Evolutionary conservation across 129 eudicot genomes (phyloP).

Genomic region (Chrysanthemum makinoi): DNA sequence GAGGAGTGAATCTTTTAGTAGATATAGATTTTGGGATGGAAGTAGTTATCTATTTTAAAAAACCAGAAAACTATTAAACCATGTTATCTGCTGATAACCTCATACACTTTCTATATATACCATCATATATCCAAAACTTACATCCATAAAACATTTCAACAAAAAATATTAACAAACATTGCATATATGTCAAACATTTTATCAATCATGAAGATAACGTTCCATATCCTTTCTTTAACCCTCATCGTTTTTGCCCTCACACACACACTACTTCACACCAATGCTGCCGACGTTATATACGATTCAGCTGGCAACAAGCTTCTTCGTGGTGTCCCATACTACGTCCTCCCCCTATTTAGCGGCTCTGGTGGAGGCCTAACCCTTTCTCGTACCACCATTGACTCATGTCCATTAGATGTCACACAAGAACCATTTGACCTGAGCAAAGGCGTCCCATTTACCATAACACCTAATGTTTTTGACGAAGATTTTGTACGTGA

Average conservation of each 20-base stretch:
- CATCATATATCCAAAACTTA: no score
- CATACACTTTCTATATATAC: no score
- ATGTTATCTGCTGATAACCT: no score
- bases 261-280: conserved; percentile 6
- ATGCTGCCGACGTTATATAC: conserved; percentile 13
- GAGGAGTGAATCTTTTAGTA: no score
- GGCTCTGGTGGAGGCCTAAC: conserved; percentile 37
- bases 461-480: conserved; percentile 17
- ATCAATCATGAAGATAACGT: conserved; percentile 18
- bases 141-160: no score
- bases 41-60: no score
- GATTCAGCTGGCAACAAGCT: conserved; percentile 35
- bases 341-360: conserved; percentile 28
- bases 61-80: no score
- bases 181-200: no score
- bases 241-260: background rate
- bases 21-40: no score
- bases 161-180: no score
- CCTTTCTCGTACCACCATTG: conserved; percentile 14
- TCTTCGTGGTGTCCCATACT: conserved; percentile 28
- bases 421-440: conserved; percentile 30
- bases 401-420: conserved; percentile 26
- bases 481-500: conserved; percentile 23
- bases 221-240: background rate
- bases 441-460: conserved; percentile 23